Evolutionary conservation across 2,329 filamentous ascomycete species (phyloP).

Genomic region (Sclerotinia subarctica): DNA sequence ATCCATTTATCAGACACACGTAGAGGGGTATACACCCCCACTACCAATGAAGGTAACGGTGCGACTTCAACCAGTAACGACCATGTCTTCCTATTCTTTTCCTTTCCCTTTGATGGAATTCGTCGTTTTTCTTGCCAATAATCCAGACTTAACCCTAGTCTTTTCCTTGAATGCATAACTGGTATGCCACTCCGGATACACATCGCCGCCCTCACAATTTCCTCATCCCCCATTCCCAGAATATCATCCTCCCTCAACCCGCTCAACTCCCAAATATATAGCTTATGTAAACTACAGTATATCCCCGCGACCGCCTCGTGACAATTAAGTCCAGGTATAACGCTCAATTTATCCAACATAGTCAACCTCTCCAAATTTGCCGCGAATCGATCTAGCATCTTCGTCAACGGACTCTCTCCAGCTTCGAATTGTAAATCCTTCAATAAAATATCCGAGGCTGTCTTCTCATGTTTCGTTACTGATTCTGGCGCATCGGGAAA

Average conservation of each 20-base stretch:
- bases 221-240: conserved; percentile 46
- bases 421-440: conserved; percentile 58
- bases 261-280: conserved; percentile 69
- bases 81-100: conserved; percentile 51
- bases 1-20: conserved; percentile 74
- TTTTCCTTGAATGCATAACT: conserved; percentile 64
- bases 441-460: conserved; percentile 63
- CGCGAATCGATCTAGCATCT: conserved; percentile 67
- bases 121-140: conserved; percentile 70
- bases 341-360: conserved; percentile 67
- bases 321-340: conserved; percentile 66
- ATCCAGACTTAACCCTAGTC: conserved; percentile 67
- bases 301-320: conserved; percentile 74
- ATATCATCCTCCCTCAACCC: conserved; percentile 49
- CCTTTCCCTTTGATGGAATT: conserved; percentile 40
- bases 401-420: conserved; percentile 63
- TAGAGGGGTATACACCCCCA: conserved; percentile 53
- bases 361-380: conserved; percentile 69
- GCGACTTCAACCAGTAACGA: conserved; percentile 66
- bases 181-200: conserved; percentile 70
- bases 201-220: conserved; percentile 42
- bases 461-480: conserved; percentile 57
- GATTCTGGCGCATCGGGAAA: conserved; percentile 59
- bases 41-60: conserved; percentile 41
- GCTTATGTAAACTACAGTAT: conserved; percentile 63